Base-by-base conservation (phyloP, 768 basidiomycete species). In the Pleurotus sapidus region DNA sequence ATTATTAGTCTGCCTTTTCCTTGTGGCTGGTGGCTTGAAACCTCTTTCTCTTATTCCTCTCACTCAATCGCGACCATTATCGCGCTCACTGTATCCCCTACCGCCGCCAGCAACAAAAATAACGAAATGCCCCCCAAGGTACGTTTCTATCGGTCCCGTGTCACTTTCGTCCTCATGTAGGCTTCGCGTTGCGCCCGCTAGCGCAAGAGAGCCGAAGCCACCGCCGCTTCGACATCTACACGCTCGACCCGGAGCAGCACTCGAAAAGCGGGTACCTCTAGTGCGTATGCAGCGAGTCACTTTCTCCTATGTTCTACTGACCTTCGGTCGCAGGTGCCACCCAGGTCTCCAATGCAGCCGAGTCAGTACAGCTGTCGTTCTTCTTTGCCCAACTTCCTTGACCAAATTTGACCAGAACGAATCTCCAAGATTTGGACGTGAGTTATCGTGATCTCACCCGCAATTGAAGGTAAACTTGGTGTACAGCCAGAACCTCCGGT, bases 141-240 rank as follows among this genome's bases (percentile, higher is more conserved):
- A 45, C 12, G 60, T 56, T 46, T 23, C 18, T 17, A 6, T 58
- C 30, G 30, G 30, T 11, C 11, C 30, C 1, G 30, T 34, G 30
- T 34, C 30, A 34, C 9, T 34, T 8, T 34, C 30, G 30, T 34
- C 30, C 30, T 34, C 30, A 34, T 34, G 30, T 11, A 34, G 30
- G 30, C 30, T 34, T 34, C 30, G 30, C 30, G 30, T 34, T 34
- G 30, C 30, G 12, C 24, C 51, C 43, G 23, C 6, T 64, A 89
- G 88, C 75, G 87, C 61, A 89, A 88, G 74, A 84, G 81, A 69
- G 69, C 70, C 20, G 79, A 78, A 27, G 8, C 30, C 8, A 30
- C 30, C 37, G 68, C 63, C 57, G 65, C 68, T 15, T 45, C 74
- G 34, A 60, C 75, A 30, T 68, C 77, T 60, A 70, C 80, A 63